Conservation (phyloP, 1,284 basidiomycete species). For the Ceratobasidium sp. region DNA sequence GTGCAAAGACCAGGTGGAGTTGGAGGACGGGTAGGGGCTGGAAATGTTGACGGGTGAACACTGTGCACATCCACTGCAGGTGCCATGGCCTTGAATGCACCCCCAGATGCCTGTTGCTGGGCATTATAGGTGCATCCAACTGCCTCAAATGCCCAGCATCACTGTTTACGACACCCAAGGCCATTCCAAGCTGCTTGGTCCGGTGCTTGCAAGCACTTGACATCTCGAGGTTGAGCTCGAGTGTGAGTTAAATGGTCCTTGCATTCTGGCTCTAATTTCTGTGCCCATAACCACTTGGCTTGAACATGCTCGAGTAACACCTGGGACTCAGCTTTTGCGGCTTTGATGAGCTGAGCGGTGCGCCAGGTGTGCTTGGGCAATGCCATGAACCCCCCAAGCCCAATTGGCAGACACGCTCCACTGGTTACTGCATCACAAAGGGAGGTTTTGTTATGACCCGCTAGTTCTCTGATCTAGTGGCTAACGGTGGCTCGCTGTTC, state of each 20-base stretch:
- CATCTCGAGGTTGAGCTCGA: neutral
- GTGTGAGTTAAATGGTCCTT: neutral
- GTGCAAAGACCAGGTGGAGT: neutral
- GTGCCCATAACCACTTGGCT: neutral
- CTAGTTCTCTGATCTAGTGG: too few relatives aligned
- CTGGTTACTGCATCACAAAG: neutral
- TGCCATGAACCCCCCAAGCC: neutral
- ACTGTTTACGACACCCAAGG: neutral
- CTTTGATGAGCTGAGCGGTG: neutral
- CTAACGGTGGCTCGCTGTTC: too few relatives aligned
- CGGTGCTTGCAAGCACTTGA: neutral
- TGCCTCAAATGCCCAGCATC: conserved; percentile 7
- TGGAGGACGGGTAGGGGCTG: too few relatives aligned
- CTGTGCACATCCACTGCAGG: neutral
- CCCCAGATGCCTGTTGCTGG: neutral
- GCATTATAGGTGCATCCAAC: neutral
- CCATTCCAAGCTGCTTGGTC: neutral
- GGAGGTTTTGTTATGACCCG: too few relatives aligned
- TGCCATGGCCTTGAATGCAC: neutral
- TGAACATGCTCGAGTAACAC: neutral
- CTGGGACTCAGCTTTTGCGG: neutral
- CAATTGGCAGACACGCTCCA: neutral
- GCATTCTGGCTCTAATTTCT: neutral
- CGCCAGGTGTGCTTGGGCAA: neutral
- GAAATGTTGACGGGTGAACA: neutral